Conservation (phyloP, 2,329 filamentous ascomycete species). For the Botrytis hyacinthi region DNA sequence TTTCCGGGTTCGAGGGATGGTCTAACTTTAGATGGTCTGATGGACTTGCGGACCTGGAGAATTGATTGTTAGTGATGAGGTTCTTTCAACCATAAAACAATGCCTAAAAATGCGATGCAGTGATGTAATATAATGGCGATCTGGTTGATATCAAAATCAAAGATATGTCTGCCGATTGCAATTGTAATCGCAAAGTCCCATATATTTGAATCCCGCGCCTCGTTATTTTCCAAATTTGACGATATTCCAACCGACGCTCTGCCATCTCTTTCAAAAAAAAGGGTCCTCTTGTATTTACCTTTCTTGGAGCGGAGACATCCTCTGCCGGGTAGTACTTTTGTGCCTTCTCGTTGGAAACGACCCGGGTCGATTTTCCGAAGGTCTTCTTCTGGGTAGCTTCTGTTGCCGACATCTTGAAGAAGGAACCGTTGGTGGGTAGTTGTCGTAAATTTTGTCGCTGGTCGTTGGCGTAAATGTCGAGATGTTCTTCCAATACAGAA, state of each 20-base stretch:
- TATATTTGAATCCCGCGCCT: slow-evolving; percentile 15
- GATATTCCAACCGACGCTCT: slow-evolving; percentile 17
- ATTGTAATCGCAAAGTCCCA: slow-evolving; percentile 28
- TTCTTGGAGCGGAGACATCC: slow-evolving; percentile 84
- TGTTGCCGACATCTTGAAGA: slow-evolving; percentile 61
- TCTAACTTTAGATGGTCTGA: slow-evolving; percentile 84
- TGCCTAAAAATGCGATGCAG: not conserved
- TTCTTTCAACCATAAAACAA: not conserved
- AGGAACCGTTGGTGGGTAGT: slow-evolving; percentile 34
- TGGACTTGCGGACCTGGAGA: slow-evolving; percentile 87
- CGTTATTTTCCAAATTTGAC: slow-evolving; percentile 20
- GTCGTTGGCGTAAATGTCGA: slow-evolving; percentile 21
- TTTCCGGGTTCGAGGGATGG: slow-evolving; percentile 89
- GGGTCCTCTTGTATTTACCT: slow-evolving; percentile 58
- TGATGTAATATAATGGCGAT: not conserved
- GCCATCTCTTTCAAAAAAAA: slow-evolving; percentile 43
- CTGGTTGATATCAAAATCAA: not conserved
- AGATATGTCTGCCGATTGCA: slow-evolving; percentile 14
- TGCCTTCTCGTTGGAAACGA: slow-evolving; percentile 90
- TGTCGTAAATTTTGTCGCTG: slow-evolving; percentile 27
- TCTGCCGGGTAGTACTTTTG: slow-evolving; percentile 99
- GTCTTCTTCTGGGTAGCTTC: slow-evolving; percentile 64
- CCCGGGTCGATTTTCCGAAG: slow-evolving; percentile 95
- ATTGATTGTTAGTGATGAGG: slow-evolving; percentile 32
- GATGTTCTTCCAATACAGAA: slow-evolving; percentile 20